Evolutionary conservation across 1,139 yeast species (phyloP).

Genomic region (Candida frijolesensis): DNA sequence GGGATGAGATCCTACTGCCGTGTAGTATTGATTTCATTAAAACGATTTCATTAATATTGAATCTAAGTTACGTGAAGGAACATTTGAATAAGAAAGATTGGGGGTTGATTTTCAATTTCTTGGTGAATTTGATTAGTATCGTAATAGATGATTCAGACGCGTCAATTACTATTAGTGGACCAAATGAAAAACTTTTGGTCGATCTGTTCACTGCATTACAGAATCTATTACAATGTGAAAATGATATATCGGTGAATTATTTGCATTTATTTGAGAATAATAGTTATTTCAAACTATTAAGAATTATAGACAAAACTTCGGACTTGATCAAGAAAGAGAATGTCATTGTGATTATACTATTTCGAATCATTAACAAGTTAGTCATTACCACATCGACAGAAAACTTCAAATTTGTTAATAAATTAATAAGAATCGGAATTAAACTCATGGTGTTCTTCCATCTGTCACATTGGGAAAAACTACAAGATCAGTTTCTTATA

Average conservation of each 20-base stretch:
- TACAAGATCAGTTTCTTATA: slow-evolving; percentile 35
- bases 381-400: slow-evolving; percentile 33
- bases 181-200: slow-evolving; percentile 11
- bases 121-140: slow-evolving; percentile 18
- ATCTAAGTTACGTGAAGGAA: slow-evolving; percentile 36
- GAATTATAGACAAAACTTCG: slow-evolving; percentile 23
- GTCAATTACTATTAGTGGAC: neutral
- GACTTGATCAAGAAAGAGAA: slow-evolving; percentile 25
- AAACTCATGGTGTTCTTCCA: slow-evolving; percentile 27
- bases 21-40: slow-evolving; percentile 36
- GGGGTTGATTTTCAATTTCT: slow-evolving; percentile 24
- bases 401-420: slow-evolving; percentile 32
- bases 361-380: slow-evolving; percentile 41
- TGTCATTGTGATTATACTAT: slow-evolving; percentile 24
- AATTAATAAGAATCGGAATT: slow-evolving; percentile 35
- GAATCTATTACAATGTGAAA: slow-evolving; percentile 31
- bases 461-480: slow-evolving; percentile 32
- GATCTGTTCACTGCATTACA: slow-evolving; percentile 25
- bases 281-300: slow-evolving; percentile 25
- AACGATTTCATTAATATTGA: slow-evolving; percentile 29
- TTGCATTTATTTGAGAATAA: slow-evolving; percentile 21
- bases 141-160: slow-evolving; percentile 5
- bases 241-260: slow-evolving; percentile 23
- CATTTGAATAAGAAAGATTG: slow-evolving; percentile 40
- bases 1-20: slow-evolving; percentile 30